Percentiles rank a stretch among this genome's conserved stretches.
Conservation (phyloP, 176 grass and related monocot genomes). For the Phyllostachys edulis region DNA sequence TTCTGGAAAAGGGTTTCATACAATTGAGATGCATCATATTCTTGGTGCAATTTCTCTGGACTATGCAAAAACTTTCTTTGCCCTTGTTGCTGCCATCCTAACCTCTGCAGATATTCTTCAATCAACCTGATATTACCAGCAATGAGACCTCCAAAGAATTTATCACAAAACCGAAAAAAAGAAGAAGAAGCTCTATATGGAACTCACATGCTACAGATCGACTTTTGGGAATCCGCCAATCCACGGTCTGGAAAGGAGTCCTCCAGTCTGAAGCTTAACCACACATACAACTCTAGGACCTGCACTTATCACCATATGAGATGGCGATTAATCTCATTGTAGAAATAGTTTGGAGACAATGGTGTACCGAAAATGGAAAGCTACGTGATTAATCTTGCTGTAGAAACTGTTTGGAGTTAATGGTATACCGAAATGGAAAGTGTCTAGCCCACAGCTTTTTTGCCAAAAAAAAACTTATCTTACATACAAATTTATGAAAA, state of each 20-base stretch:
- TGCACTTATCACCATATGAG: conserved; percentile 28
- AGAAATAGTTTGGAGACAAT: not conserved
- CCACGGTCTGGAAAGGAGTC: conserved; percentile 92
- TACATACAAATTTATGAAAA: not conserved
- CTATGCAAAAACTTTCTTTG: conserved; percentile 36
- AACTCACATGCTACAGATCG: conserved; percentile 90
- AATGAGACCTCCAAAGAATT: conserved; percentile 23
- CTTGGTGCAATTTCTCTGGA: conserved; percentile 39
- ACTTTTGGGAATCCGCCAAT: conserved; percentile 82
- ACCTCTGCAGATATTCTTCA: conserved; percentile 83
- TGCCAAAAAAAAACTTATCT: not conserved
- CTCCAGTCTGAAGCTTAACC: conserved; percentile 88
- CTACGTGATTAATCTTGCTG: not conserved
- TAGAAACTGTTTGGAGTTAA: not conserved
- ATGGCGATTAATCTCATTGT: not conserved
- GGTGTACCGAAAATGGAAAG: not conserved
- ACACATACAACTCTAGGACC: conserved; percentile 98
- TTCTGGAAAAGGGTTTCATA: conserved; percentile 29
- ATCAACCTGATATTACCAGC: conserved; percentile 62
- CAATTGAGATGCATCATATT: conserved; percentile 54
- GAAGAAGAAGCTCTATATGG: conserved; percentile 2
- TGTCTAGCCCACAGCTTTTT: not conserved
- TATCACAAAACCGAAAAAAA: not conserved
- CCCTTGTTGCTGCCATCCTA: conserved; percentile 48
- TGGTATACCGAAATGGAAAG: not conserved